Percentiles rank a stretch among this genome's conserved stretches.
Conservation (phyloP, 352 stramenopile genomes). For the Globisporangium orthogonon region DNA sequence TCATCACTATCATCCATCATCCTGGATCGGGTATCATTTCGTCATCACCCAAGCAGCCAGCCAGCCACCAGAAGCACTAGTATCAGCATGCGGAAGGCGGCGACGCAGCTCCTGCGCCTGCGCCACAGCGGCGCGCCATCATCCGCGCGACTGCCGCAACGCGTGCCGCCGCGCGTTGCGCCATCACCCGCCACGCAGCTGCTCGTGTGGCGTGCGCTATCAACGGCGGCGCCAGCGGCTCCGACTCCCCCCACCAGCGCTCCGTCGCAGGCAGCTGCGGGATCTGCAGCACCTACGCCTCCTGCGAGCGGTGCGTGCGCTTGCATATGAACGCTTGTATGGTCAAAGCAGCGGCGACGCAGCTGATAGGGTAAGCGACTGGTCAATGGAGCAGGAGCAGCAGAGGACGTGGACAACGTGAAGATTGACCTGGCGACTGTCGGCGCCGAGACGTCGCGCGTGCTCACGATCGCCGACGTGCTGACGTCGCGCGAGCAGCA, state of each 20-base stretch:
- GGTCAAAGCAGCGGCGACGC: too few species aligned
- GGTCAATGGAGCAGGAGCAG: too few species aligned
- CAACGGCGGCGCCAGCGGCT: not conserved
- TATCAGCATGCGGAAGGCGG: not conserved
- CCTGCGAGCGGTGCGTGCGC: not conserved
- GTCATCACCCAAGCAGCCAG: not conserved
- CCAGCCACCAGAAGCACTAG: not conserved
- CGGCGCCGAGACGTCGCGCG: slow-evolving; percentile 53
- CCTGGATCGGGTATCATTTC: not conserved
- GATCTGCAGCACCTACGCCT: too few species aligned
- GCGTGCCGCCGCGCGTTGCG: too few species aligned
- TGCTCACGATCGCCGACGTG: slow-evolving; percentile 72
- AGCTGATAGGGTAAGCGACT: too few species aligned
- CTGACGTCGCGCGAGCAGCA: slow-evolving; percentile 52
- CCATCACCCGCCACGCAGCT: not conserved
- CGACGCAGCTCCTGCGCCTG: slow-evolving; percentile 6
- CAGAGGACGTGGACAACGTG: slow-evolving; percentile 20
- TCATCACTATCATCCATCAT: not conserved
- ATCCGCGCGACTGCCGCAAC: not conserved
- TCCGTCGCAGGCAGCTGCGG: not conserved
- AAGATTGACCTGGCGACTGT: slow-evolving; percentile 47
- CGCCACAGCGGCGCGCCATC: slow-evolving; percentile 2
- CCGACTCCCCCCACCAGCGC: not conserved
- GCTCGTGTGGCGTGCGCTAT: not conserved
- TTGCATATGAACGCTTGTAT: not conserved